Base-by-base conservation (phyloP, 257 asterid species). In the Gentiana macrophylla region DNA sequence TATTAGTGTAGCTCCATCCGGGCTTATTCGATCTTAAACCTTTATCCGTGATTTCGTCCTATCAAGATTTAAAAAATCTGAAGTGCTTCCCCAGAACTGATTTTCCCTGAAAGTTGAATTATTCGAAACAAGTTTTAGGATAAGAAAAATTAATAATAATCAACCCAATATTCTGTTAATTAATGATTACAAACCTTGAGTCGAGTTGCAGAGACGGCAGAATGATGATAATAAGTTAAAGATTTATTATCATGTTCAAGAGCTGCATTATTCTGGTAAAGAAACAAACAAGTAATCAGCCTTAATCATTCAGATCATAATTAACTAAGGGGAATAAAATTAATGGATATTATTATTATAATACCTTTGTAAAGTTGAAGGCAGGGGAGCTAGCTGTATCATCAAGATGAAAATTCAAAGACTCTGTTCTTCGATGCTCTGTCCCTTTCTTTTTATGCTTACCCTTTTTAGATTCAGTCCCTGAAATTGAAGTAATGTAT, bases 321-420 rank as follows among this genome's bases (percentile, higher is more conserved):
- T 24, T 50, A 1, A 57, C 6, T 12, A 12, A 6, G 12, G 32
- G 44, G n/a, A 52, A 1, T n/a, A 24, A 3, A 3, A 12, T 24
- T 53, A 11, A 2, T 44, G 12, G n/a, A 52, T 32, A 2, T 34
- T 34, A 15, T 3, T 6, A 13, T 8, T 36, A 59, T 56, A 53
- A 69, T 73, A 55, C 98, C 91, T 79, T 70, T 2, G 92, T 71
- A 57, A 58, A 79, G 60, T 62, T 73, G 37, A 62, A 73, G 62
- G 70, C 49, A 5, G 93, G 80, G 61, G 98, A 90, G 80, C 86
- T 84, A 52, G 98, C 98, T 59, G 98, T 90, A 33, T 90, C 98
- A 77, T 86, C 98, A 62, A 86, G 95, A 59, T 80, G 80, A 62
- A 69, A 47, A 53, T 49, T 73, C 32, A 67, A 73, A 7, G 46